phyloP scores from a whole-genome alignment of 1,284 basidiomycete species.

The Ceratobasidium papillatum region DNA sequence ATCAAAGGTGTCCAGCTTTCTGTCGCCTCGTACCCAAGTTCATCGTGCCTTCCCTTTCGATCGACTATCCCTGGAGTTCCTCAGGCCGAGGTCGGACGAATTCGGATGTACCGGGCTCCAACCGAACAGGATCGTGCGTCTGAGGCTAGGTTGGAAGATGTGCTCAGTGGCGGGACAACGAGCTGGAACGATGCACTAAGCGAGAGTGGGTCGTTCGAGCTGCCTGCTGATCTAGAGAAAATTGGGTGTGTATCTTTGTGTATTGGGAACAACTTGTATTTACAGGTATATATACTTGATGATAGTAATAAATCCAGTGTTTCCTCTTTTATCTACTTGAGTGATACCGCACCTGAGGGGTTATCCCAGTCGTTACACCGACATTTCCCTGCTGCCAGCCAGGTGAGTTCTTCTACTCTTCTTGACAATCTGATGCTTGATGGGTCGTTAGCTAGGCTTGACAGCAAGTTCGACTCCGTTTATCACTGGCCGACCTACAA shows the following conservation, averaged over 20 bases:
- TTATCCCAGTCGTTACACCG: conserved; percentile 60
- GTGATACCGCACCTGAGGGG: conserved; percentile 70
- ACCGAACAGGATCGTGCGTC: conserved; percentile 49
- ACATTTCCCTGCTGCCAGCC: conserved; percentile 60
- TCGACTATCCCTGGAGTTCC: conserved; percentile 67
- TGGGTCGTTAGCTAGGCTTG: conserved; percentile 66
- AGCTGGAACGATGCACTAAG: conserved; percentile 67
- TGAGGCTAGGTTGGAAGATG: conserved; percentile 40
- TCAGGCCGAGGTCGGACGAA: conserved; percentile 70
- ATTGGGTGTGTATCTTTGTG: conserved; percentile 52
- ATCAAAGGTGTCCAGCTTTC: conserved; percentile 25
- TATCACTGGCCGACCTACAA: conserved; percentile 80
- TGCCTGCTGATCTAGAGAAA: conserved; percentile 55
- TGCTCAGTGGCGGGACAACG: conserved; percentile 45
- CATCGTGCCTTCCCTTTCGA: conserved; percentile 57
- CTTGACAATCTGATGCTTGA: not conserved
- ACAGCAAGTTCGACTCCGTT: conserved; percentile 85
- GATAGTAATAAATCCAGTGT: conserved; percentile 54
- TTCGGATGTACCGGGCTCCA: conserved; percentile 58
- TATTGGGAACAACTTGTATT: not conserved
- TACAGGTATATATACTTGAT: conserved; percentile 1
- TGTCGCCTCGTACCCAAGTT: conserved; percentile 10
- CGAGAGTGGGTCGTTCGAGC: conserved; percentile 46
- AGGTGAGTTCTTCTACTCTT: conserved; percentile 56
- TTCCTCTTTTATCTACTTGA: conserved; percentile 66